These are phyloP conservation scores for Chenopodium formosanum DNA, from an alignment of 148 eudicot genomes.

Conservation along the genomic window DNA sequence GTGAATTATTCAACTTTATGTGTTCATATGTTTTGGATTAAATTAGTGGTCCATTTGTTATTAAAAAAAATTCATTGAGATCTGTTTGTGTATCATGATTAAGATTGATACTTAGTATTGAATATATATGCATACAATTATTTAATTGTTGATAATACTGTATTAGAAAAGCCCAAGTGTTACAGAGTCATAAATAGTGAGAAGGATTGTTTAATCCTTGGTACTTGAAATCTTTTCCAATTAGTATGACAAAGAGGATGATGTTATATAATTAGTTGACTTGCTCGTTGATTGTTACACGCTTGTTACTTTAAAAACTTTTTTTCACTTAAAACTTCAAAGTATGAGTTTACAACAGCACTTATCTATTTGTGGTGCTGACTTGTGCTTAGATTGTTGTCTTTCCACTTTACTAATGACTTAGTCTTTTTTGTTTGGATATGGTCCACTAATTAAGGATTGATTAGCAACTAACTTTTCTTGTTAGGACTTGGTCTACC, in stretches of 20 bases:
- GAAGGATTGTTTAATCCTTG: not conserved
- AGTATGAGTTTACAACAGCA: slow-evolving; percentile 17
- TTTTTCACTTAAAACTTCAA: not conserved
- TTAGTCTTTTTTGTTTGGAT: slow-evolving; percentile 15
- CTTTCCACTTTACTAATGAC: slow-evolving; percentile 20
- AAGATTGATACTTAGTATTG: too few relatives aligned
- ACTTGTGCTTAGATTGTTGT: slow-evolving; percentile 11
- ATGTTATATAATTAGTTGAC: slow-evolving; percentile 8
- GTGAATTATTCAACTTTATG: not conserved
- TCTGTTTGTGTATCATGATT: too few relatives aligned
- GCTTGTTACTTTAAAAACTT: not conserved
- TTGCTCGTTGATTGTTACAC: not conserved
- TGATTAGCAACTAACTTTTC: slow-evolving; percentile 3
- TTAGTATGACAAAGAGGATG: not conserved
- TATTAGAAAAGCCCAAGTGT: not conserved
- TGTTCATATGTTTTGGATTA: not conserved
- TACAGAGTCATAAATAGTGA: not conserved
- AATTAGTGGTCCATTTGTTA: not conserved
- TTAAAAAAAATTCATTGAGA: too few relatives aligned
- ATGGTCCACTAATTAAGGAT: slow-evolving; percentile 24
- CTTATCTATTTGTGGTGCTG: slow-evolving; percentile 8
- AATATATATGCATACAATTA: too few relatives aligned
- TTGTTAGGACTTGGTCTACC: slow-evolving; percentile 11
- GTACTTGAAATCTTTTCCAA: not conserved
- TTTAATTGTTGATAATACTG: not conserved